These are phyloP conservation scores for Coprinellus aureogranulatus DNA, from an alignment of 768 basidiomycete genomes.

Conservation along the genomic window DNA sequence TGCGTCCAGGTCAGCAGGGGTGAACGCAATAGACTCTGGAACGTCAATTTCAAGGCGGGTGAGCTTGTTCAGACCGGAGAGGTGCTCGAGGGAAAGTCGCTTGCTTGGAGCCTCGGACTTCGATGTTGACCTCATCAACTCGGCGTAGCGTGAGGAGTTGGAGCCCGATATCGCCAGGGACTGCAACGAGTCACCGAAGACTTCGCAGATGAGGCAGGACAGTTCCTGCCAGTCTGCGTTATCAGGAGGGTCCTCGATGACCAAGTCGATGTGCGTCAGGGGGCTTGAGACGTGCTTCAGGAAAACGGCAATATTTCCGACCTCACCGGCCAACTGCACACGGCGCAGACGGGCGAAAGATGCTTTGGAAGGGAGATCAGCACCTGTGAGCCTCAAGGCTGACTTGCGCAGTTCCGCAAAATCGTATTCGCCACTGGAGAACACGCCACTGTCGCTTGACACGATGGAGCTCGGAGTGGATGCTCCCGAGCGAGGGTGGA, in stretches of 20 bases:
- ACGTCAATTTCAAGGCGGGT: slow-evolving; percentile 73
- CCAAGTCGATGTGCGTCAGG: slow-evolving; percentile 67
- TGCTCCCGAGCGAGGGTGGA: slow-evolving; percentile 62
- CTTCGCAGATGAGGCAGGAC: slow-evolving; percentile 58
- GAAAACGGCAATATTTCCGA: slow-evolving; percentile 68
- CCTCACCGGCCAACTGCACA: slow-evolving; percentile 69
- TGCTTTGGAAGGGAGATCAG: slow-evolving; percentile 47
- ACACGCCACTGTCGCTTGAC: slow-evolving; percentile 74
- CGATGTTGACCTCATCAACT: slow-evolving; percentile 75
- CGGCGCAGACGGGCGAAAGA: slow-evolving; percentile 58
- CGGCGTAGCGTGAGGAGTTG: slow-evolving; percentile 73
- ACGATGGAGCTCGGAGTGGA: slow-evolving; percentile 66
- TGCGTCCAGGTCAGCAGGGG: slow-evolving; percentile 55
- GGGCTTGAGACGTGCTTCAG: slow-evolving; percentile 64
- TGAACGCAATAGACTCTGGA: slow-evolving; percentile 70
- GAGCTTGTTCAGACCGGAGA: slow-evolving; percentile 53
- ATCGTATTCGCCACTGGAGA: slow-evolving; percentile 75
- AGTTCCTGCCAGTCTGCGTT: slow-evolving; percentile 75
- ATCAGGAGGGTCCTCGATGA: slow-evolving; percentile 78
- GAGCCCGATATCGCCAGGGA: slow-evolving; percentile 62
- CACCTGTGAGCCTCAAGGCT: slow-evolving; percentile 59
- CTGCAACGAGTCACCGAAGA: slow-evolving; percentile 58
- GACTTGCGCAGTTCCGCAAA: slow-evolving; percentile 75
- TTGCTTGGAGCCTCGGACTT: slow-evolving; percentile 60
- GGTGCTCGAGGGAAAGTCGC: slow-evolving; percentile 59